Base-by-base conservation (phyloP, 257 asterid genomes). In the Gentiana macrophylla region DNA sequence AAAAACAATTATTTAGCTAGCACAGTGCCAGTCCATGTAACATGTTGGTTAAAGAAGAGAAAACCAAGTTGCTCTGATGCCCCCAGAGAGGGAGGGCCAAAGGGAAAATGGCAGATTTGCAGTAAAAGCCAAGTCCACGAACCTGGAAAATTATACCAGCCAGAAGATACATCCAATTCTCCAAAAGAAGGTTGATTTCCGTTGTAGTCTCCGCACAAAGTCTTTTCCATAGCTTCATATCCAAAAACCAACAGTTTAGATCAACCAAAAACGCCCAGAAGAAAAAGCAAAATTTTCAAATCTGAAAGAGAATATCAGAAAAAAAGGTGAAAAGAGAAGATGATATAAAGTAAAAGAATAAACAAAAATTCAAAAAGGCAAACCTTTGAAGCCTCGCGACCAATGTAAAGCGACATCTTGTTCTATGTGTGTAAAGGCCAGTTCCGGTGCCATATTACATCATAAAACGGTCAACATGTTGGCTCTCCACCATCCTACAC, bases 311-410 rank as follows among this genome's bases (percentile, higher is more conserved):
- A 8, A 55, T 24, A 24, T 24, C 24, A 24, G 1, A 24, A 24
- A 24, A 24, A 24, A 24, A 24, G 24, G 24, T 24, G 24, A 24
- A 24, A 24, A 24, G 24, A 24, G 24, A 24, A 24, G 38, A 24
- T 24, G 24, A 24, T 24, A 24, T 24, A 24, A 24, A 36, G 24
- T 6, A 8, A 6, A 34, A 11, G n/a, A 1, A 6, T 1, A 4
- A 7, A 55, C n/a, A 24, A 24, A 24, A 24, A 12, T 4, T 24
- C 32, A 43, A 62, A 63, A 60, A 37, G 65, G 60, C 79, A 57
- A 78, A 89, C 97, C 97, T 86, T 89, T 32, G 97, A 86, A 78
- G 94, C 89, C 81, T 86, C 97, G 76, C 97, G 95, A 81, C 95
- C 80, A 74, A 89, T 80, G 92, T 91, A 91, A 80, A 87, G 72